Conservation (phyloP, 2,329 filamentous ascomycete species). For the Colletotrichum somersetense region DNA sequence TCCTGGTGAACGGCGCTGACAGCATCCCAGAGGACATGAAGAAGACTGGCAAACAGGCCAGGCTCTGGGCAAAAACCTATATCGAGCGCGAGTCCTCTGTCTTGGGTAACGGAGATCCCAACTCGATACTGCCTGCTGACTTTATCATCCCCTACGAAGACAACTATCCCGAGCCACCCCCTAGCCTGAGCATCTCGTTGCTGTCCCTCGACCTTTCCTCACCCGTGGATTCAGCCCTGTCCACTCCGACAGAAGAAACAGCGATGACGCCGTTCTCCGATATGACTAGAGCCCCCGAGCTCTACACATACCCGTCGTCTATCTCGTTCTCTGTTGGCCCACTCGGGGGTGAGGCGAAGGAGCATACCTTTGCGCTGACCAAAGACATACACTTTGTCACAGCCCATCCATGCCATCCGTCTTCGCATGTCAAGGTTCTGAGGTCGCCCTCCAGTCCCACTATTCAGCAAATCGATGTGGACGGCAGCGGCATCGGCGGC, state of each 20-base stretch:
- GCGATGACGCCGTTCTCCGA: slow-evolving; percentile 55
- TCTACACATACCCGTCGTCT: slow-evolving; percentile 56
- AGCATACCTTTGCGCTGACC: slow-evolving; percentile 60
- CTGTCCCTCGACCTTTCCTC: slow-evolving; percentile 63
- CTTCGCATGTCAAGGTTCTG: slow-evolving; percentile 67
- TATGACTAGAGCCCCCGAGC: slow-evolving; percentile 47
- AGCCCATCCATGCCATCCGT: slow-evolving; percentile 73
- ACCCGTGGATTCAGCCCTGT: slow-evolving; percentile 58
- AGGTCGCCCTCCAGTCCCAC: slow-evolving; percentile 71
- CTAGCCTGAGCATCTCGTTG: slow-evolving; percentile 63
- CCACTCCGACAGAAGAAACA: slow-evolving; percentile 59
- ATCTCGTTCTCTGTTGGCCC: slow-evolving; percentile 55
- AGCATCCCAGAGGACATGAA: slow-evolving; percentile 59
- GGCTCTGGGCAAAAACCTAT: slow-evolving; percentile 71
- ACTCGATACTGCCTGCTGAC: slow-evolving; percentile 69
- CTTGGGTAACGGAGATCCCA: slow-evolving; percentile 68
- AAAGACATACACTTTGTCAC: slow-evolving; percentile 76
- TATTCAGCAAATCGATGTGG: slow-evolving; percentile 68
- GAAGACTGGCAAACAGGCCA: slow-evolving; percentile 66
- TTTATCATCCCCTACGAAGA: slow-evolving; percentile 73
- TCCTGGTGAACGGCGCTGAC: slow-evolving; percentile 27
- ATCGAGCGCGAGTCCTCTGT: slow-evolving; percentile 73
- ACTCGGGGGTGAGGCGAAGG: slow-evolving; percentile 56
- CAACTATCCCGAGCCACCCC: slow-evolving; percentile 61
- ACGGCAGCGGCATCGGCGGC: slow-evolving; percentile 57